Conservation (phyloP, 495 filamentous ascomycete genomes). For the Staphylotrichum longicolle region DNA sequence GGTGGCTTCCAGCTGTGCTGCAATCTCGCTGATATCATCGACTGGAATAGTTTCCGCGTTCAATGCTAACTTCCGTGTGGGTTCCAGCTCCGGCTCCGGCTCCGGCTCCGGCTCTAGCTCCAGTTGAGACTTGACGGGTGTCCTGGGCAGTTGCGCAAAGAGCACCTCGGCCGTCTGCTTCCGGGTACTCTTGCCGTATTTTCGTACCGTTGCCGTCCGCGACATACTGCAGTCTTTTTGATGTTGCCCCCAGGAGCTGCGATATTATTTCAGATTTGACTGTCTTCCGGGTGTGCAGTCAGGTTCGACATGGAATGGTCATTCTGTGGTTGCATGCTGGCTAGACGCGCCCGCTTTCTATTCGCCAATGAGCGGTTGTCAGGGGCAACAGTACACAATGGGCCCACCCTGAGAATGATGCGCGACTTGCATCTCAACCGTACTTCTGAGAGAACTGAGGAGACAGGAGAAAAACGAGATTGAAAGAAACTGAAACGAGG, state of each 20-base stretch:
- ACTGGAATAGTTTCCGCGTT: background rate
- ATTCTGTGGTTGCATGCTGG: background rate
- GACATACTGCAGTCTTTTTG: slow-evolving; percentile 29
- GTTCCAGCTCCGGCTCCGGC: background rate
- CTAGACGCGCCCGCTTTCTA: background rate
- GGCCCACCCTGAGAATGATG: too few species aligned
- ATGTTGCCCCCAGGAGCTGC: background rate
- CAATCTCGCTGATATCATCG: background rate
- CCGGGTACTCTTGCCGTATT: slow-evolving; percentile 44
- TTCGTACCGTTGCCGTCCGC: slow-evolving; percentile 35
- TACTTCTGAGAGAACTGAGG: too few species aligned
- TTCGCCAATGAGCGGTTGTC: slow-evolving; percentile 3
- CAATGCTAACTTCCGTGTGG: background rate
- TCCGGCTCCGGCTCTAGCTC: background rate
- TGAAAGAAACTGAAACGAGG: too few species aligned
- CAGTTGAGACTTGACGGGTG: slow-evolving; percentile 27
- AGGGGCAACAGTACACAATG: background rate
- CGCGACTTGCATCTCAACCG: too few species aligned
- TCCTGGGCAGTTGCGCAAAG: slow-evolving; percentile 46
- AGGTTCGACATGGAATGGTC: too few species aligned
- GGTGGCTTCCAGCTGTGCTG: slow-evolving; percentile 1
- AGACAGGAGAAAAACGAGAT: too few species aligned
- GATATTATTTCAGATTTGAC: background rate
- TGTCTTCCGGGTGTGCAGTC: too few species aligned
- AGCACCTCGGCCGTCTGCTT: slow-evolving; percentile 39